A percentile compares a stretch with the other conserved stretches of the same genome.
Conservation (phyloP, 352 stramenopile genomes). For the Peronospora destructor region DNA sequence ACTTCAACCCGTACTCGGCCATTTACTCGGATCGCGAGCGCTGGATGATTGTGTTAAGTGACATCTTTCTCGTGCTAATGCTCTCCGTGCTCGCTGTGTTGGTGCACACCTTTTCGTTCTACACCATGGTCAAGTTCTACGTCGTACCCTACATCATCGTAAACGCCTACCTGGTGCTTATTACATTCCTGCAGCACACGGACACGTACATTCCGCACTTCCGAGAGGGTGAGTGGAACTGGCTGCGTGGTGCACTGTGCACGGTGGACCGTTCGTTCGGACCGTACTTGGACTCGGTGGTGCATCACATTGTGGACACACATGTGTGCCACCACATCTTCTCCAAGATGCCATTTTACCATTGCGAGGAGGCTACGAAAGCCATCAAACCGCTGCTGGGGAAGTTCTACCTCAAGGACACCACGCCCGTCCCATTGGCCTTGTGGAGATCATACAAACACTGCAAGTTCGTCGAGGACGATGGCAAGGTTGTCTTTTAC, state of each 20-base stretch:
- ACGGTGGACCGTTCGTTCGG: conserved; percentile 98
- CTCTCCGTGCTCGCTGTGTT: conserved; percentile 52
- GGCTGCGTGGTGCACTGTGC: conserved; percentile 93
- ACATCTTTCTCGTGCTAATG: conserved; percentile 79
- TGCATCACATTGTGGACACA: conserved; percentile 97
- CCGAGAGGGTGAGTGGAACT: conserved; percentile 91
- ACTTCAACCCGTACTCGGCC: conserved; percentile 93
- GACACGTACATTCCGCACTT: conserved; percentile 97
- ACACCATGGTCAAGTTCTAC: conserved; percentile 91
- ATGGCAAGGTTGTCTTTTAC: conserved; percentile 89
- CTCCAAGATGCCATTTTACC: conserved; percentile 98
- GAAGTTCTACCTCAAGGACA: conserved; percentile 95
- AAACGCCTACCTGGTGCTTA: conserved; percentile 95
- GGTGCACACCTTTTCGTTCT: conserved; percentile 59
- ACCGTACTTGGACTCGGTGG: conserved; percentile 91
- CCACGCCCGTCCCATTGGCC: conserved; percentile 79
- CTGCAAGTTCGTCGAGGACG: conserved; percentile 93
- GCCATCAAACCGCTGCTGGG: conserved; percentile 90
- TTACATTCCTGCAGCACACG: conserved; percentile 98
- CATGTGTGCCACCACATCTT: conserved; percentile 98
- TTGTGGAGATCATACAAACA: conserved; percentile 90
- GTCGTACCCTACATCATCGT: conserved; percentile 93
- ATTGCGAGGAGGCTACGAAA: conserved; percentile 92
- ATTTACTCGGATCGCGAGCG: conserved; percentile 92
- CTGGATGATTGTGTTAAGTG: conserved; percentile 90